Evolutionary conservation across 805 yeast genomes (phyloP), one percentile per base, ranked within the genome.

Genomic region (Wickerhamiella brachini): DNA sequence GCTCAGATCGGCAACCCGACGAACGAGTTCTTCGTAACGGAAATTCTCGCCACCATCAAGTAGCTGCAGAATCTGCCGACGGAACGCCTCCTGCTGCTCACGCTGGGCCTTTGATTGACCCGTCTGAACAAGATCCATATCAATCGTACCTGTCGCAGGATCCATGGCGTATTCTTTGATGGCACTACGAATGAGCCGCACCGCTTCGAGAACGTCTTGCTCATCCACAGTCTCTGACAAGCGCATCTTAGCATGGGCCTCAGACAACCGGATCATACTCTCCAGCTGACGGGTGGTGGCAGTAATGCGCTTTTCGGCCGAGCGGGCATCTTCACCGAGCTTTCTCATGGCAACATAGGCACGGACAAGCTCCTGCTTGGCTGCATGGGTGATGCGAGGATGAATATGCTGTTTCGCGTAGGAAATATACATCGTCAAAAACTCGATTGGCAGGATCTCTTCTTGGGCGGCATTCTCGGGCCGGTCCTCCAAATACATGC

Each of bases 271-370:
- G 57, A 90, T 89, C 95, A 93, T 86, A 49, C 94, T 82, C 68
- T 93, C 98, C 52, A 93, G 73, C 66, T 93, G 98, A 69, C 99
- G 79, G 1, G 99, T 90, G 0, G 99, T 93, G 3, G 99, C 99
- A 0, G 99, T 93, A 58, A 93, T 85, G 59, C 99, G 74, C 67
- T 83, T 85, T 56, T 93, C 97, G 12, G 87, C 73, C 1, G 88
- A 71, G 53, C 95, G 73, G 5, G 83, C 77, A 64, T 88, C 97
- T 62, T 93, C 97, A 49, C 98, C 98, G 55, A 87, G 70, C 63
- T 83, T 85, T 58, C 99, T 76, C 95, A 93, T 88, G 26, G 80
- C 93, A 42, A 93, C 97, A 65, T 93, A 93, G 0, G 85, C 79
- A 58, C 79, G 76, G 12, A 93, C 97, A 46, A 93, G 74, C 67